Conservation (phyloP, 2,329 filamentous ascomycete genomes). For the Monilinia laxa region DNA sequence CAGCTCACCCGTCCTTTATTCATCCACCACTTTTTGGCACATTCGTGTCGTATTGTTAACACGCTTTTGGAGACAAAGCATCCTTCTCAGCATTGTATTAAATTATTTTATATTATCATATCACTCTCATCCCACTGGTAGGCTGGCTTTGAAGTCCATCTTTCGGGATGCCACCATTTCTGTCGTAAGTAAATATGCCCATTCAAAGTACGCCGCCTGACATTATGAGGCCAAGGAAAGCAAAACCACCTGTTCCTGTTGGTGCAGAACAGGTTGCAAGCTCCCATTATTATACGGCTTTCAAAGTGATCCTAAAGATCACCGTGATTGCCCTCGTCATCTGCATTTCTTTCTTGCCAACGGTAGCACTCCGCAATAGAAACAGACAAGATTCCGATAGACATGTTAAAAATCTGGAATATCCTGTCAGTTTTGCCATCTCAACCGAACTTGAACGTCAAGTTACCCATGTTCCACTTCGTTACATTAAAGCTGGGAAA, state of each 20-base stretch:
- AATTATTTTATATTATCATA: conserved; percentile 12
- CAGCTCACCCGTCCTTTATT: conserved; percentile 1
- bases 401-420: background rate
- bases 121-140: background rate
- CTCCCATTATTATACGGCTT: conserved; percentile 9
- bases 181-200: conserved; percentile 10
- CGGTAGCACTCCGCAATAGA: conserved; percentile 5
- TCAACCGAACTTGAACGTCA: conserved; percentile 4
- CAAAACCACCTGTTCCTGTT: background rate
- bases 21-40: conserved; percentile 13
- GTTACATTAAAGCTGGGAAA: background rate
- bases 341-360: conserved; percentile 19
- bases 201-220: background rate
- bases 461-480: conserved; percentile 11
- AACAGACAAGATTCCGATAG: background rate
- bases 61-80: conserved; percentile 21
- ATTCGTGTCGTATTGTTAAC: conserved; percentile 24
- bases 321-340: conserved; percentile 11
- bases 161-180: background rate
- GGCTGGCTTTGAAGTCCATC: background rate
- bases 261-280: background rate
- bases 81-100: conserved; percentile 18
- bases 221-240: conserved; percentile 10
- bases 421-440: background rate
- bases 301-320: conserved; percentile 15